phyloP scores from a whole-genome alignment of 2,329 filamentous ascomycete genomes.

The Cryphonectria japonica region DNA sequence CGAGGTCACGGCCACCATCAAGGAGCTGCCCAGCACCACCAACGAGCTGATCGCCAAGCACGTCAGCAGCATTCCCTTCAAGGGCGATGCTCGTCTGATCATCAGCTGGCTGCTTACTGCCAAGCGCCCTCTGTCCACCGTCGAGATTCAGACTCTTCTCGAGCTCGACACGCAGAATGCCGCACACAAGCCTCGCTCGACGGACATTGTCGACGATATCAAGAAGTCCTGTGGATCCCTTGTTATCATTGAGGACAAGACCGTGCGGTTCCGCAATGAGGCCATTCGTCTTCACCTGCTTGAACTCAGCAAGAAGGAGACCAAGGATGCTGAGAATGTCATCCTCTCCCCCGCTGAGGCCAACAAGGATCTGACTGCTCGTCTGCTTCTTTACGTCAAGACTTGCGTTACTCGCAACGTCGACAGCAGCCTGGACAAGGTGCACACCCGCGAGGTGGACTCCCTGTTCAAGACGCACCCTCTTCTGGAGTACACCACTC shows the following conservation, averaged over 20 bases:
- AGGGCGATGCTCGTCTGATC: conserved; percentile 28
- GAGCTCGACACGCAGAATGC: conserved; percentile 28
- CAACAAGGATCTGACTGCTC: conserved; percentile 29
- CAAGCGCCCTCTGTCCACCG: conserved; percentile 29
- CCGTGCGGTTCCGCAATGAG: conserved; percentile 31
- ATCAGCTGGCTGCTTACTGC: conserved; percentile 30
- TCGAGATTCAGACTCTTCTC: conserved; percentile 31
- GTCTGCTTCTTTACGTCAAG: conserved; percentile 30
- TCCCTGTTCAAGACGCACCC: conserved; percentile 27
- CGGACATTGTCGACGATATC: conserved; percentile 31
- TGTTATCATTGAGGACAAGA: conserved; percentile 30
- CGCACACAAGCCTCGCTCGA: conserved; percentile 29
- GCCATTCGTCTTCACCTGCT: conserved; percentile 30
- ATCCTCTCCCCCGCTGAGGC: conserved; percentile 27
- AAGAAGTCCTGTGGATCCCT: conserved; percentile 28
- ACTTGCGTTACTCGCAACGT: conserved; percentile 28
- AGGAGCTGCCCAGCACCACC: conserved; percentile 27
- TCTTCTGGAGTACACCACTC: conserved; percentile 28
- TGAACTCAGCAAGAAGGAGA: conserved; percentile 30
- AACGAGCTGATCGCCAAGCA: conserved; percentile 26
- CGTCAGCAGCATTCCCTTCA: conserved; percentile 22
- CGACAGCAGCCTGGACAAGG: conserved; percentile 28
- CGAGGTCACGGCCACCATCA: conserved; percentile 23
- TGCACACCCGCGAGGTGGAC: conserved; percentile 23
- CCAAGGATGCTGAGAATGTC: conserved; percentile 27